Evolutionary conservation across 2,329 filamentous ascomycete genomes (phyloP), one percentile per base, ranked within the genome.

Genomic region (Xylaria sp.): DNA sequence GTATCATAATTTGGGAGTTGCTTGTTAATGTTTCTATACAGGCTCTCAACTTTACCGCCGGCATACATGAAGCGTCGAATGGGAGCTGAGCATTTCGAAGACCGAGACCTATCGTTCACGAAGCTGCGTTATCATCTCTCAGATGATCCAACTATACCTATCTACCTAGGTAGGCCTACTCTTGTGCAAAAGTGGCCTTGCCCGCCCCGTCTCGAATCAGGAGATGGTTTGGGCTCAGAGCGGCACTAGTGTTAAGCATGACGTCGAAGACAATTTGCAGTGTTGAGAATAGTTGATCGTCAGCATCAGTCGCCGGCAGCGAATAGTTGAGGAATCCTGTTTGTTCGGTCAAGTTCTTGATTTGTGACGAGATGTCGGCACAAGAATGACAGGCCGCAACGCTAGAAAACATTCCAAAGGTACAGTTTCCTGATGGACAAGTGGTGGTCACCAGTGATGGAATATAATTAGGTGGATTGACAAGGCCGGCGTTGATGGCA

Each of bases 351-450:
- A 42, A 42, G 39, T n/a, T 20, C 17, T 7, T 42, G 5, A 42
- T 42, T 42, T 42, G 39, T 20, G 39, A 20, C 39, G 39, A 42
- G 17, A 42, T 42, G 39, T 42, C 39, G 39, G 5, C n/a, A 42
- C 39, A 42, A 20, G 39, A 42, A 42, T 42, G 39, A n/a, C 39
- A 42, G 39, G 20, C 39, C 4, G 39, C 39, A 42, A 42, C 9
- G 9, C 39, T 42, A 2, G 39, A 42, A n/a, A 42, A 42, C 17
- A 5, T 42, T 5, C 39, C 39, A 42, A 11, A 50, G 7, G 53
- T 58, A 20, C 61, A 63, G 13, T 63, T 63, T 0, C 61, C 61
- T 5, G 61, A 58, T 10, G 44, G 25, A 36, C 54, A 59, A 13
- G 27, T 39, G 1, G 38, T 38, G 17, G 55, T 13, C 4, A 64